Evolutionary conservation across 177 flowering plant genomes (phyloP).

Genomic region (Vitis hybrid): DNA sequence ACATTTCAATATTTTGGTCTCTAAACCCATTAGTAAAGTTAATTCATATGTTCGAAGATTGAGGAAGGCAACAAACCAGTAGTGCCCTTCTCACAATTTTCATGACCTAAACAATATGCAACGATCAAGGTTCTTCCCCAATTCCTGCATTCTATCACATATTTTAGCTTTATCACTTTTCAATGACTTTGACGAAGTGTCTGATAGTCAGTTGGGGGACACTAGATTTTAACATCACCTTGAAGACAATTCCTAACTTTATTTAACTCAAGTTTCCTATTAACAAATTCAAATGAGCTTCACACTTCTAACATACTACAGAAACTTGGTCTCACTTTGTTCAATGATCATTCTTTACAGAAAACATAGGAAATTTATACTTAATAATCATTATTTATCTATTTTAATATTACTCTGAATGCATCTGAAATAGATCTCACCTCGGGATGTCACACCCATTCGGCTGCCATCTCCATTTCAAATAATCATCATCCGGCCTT

Average conservation of each 20-base stretch:
- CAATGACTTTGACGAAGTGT: too few relatives aligned
- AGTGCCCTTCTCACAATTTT: not conserved
- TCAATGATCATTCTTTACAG: not conserved
- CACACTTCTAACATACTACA: too few relatives aligned
- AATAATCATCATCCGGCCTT: constrained; percentile 68
- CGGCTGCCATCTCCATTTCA: constrained; percentile 90
- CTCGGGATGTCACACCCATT: constrained; percentile 74
- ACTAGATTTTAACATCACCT: too few relatives aligned
- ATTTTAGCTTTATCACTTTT: not conserved
- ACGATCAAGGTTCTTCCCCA: not conserved
- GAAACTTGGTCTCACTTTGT: too few relatives aligned
- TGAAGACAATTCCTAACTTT: too few relatives aligned
- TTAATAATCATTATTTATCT: not conserved
- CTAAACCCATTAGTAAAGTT: not conserved
- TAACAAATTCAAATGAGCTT: too few relatives aligned
- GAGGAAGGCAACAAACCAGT: not conserved
- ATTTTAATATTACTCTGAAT: too few relatives aligned
- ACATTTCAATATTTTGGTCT: not conserved
- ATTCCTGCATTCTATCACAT: not conserved
- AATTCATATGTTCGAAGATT: not conserved
- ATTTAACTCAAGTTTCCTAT: not conserved
- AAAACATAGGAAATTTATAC: not conserved
- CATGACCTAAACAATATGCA: not conserved
- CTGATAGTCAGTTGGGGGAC: too few relatives aligned
- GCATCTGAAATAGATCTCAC: constrained; percentile 29